Evolutionary conservation across 1,139 yeast genomes (phyloP).

Genomic region (Waltiozyma sp.): DNA sequence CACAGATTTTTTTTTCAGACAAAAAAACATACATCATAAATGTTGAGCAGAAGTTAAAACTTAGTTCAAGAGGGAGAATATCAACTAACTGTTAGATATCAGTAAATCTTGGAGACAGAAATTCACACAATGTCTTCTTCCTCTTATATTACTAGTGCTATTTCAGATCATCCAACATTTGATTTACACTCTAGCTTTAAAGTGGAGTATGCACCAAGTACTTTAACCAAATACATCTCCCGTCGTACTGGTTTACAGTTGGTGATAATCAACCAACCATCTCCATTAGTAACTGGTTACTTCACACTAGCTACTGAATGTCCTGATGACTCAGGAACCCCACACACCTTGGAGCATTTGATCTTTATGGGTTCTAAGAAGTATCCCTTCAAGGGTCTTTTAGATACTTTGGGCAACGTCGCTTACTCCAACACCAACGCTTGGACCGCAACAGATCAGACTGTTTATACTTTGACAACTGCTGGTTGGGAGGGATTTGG

Average conservation of each 20-base stretch:
- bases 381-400: conserved; percentile 83
- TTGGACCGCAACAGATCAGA: conserved; percentile 94
- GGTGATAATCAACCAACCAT: conserved; percentile 64
- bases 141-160: background rate
- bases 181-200: conserved; percentile 39
- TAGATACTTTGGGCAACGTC: conserved; percentile 79
- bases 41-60: too few relatives aligned
- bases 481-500: conserved; percentile 98
- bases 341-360: conserved; percentile 92
- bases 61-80: too few relatives aligned
- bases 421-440: conserved; percentile 89
- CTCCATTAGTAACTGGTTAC: conserved; percentile 87
- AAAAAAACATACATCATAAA: too few relatives aligned
- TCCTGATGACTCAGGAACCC: conserved; percentile 77
- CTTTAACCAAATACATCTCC: conserved; percentile 64
- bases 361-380: conserved; percentile 88
- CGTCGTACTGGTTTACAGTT: conserved; percentile 73
- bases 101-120: background rate
- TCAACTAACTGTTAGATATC: too few relatives aligned
- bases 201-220: conserved; percentile 53
- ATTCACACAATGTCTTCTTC: background rate
- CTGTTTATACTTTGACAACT: conserved; percentile 81
- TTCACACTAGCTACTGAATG: conserved; percentile 95
- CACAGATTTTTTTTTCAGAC: too few relatives aligned
- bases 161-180: conserved; percentile 17